A percentile compares a stretch with the other conserved stretches of the same genome.
These are phyloP conservation scores for Tremella mesenterica DNA, from an alignment of 768 basidiomycete species.

Conservation along the genomic window DNA sequence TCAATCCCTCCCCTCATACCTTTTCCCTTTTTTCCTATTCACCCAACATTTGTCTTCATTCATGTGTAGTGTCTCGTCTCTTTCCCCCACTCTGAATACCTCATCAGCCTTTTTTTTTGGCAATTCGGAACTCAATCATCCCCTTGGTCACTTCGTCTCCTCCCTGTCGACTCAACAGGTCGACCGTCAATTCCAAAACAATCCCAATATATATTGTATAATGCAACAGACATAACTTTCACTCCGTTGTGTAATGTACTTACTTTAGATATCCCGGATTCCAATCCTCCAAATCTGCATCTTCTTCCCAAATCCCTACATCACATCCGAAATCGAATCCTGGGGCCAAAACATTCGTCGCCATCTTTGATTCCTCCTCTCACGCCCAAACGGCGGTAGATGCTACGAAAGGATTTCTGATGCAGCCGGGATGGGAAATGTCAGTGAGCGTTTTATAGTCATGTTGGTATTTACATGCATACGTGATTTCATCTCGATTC, in stretches of 20 bases:
- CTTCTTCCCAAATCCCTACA: slow-evolving; percentile 20
- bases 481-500: no score
- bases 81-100: no score
- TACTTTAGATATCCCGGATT: slow-evolving; percentile 89
- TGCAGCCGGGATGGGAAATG: slow-evolving; percentile 52
- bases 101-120: not conserved
- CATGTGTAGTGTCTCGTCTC: no score
- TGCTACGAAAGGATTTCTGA: slow-evolving; percentile 71
- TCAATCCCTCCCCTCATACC: no score
- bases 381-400: slow-evolving; percentile 70
- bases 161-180: no score
- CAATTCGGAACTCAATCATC: not conserved
- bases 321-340: slow-evolving; percentile 23
- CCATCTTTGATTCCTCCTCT: slow-evolving; percentile 65
- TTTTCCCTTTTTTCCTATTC: no score
- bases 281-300: slow-evolving; percentile 63
- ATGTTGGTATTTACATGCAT: no score
- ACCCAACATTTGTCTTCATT: no score
- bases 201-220: no score
- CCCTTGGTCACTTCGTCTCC: not conserved
- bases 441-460: slow-evolving; percentile 23
- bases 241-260: no score
- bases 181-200: no score
- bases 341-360: slow-evolving; percentile 66
- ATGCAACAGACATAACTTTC: not conserved